A percentile compares a stretch with the other conserved stretches of the same genome.
phyloP scores from a whole-genome alignment of 2,329 filamentous ascomycete genomes.

The Alternaria triticina region DNA sequence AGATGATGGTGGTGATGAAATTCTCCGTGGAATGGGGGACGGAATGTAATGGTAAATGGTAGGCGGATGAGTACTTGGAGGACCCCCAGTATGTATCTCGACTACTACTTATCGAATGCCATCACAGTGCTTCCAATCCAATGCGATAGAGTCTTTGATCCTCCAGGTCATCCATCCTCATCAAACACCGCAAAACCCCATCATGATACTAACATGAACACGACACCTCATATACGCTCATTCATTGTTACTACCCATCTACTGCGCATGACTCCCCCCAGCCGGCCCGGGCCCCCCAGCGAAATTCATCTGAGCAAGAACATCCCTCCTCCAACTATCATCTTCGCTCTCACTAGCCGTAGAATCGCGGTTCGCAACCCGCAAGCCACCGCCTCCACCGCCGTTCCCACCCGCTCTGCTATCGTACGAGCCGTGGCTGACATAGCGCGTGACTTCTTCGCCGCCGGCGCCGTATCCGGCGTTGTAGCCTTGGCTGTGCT shows the following conservation, averaged over 20 bases:
- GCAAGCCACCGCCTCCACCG: constrained; percentile 43
- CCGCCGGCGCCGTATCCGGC: constrained; percentile 5
- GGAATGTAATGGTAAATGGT: no score
- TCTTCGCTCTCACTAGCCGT: constrained; percentile 26
- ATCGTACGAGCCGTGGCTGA: constrained; percentile 9
- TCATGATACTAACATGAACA: background rate
- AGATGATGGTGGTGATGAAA: background rate
- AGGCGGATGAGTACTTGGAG: background rate
- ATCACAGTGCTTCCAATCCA: no score
- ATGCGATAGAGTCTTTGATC: no score
- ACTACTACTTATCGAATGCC: no score
- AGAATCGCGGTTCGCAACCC: constrained; percentile 51
- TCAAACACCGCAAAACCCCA: background rate
- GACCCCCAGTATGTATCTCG: background rate
- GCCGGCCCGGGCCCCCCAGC: constrained; percentile 2
- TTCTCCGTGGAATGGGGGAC: no score
- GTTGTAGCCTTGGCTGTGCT: constrained; percentile 5
- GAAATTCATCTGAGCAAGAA: constrained; percentile 23
- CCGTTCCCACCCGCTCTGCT: constrained; percentile 6
- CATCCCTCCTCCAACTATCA: constrained; percentile 20
- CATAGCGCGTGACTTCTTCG: constrained; percentile 9
- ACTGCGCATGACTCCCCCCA: constrained; percentile 2
- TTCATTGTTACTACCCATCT: background rate
- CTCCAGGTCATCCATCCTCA: background rate
- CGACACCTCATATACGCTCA: background rate